Evolutionary conservation across 2,329 filamentous ascomycete genomes (phyloP).

Genomic region (Cladophialophora carrionii): DNA sequence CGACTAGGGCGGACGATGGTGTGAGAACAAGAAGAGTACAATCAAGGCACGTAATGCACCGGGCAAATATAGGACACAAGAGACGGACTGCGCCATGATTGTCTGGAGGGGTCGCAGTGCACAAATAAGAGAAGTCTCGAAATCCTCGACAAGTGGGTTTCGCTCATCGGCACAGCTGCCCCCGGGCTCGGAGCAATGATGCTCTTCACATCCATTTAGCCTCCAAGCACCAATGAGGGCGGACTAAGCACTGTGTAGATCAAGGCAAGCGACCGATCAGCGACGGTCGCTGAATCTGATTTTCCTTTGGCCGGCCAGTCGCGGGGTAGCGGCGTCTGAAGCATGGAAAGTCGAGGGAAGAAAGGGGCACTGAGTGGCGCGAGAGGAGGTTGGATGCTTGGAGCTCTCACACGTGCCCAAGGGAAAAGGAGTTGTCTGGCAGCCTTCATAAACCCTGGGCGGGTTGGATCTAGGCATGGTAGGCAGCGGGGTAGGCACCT

Average conservation of each 20-base stretch:
- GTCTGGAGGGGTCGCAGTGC: conserved; percentile 13
- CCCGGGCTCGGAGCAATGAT: conserved; percentile 28
- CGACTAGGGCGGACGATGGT: not conserved
- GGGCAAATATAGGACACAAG: conserved; percentile 4
- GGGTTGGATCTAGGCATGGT: not conserved
- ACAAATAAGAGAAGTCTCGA: conserved; percentile 21
- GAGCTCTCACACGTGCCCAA: not conserved
- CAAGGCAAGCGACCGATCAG: not conserved
- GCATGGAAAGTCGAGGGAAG: not conserved
- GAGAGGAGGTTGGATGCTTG: not conserved
- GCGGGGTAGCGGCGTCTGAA: not conserved
- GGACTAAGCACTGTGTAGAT: not conserved
- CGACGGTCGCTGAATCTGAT: not conserved
- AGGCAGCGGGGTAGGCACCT: not conserved
- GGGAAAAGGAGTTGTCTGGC: not conserved
- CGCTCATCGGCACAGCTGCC: conserved; percentile 29
- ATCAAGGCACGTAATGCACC: not conserved
- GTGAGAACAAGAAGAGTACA: not conserved
- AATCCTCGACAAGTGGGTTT: conserved; percentile 11
- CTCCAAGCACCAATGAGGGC: not conserved
- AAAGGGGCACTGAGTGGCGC: not conserved
- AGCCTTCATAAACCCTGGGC: not conserved
- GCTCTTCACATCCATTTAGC: not conserved
- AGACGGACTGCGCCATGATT: conserved; percentile 7
- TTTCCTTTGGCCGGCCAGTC: not conserved